Evolutionary conservation across 108 stramenopile species (phyloP), one percentile per base, ranked within the genome.

Genomic region (Fragilaria crotonensis): DNA sequence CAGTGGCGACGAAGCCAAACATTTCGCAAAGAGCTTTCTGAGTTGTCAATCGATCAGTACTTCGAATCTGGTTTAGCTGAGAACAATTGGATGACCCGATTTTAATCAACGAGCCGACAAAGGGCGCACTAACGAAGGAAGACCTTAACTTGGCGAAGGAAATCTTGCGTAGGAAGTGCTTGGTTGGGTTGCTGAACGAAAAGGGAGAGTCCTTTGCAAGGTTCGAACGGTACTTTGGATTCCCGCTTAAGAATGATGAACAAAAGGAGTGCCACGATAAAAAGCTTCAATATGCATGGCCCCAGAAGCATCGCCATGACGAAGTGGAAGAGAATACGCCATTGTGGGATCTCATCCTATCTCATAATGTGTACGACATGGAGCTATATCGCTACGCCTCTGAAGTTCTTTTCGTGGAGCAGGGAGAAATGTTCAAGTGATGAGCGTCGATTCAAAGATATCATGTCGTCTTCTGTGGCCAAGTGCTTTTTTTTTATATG

Each of bases 211-310:
- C 74, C 0, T 70, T 75, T 54, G 59, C 68, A 7, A 56, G 74
- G 28, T 54, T 75, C 18, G 57, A 66, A 30, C 60, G 51, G 31
- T 67, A 70, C 56, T 75, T 75, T 67, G 64, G 64, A 52, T 73
- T 62, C 64, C 62, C 25, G 45, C 45, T 60, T 5, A 54, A 62
- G 48, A 55, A 63, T 59, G 58, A 58, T 21, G 22, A 33, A 0
- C 64, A 66, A 33, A 29, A 64, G 50, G 72, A 70, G 0, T 77
- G 76, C 49, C 46, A 70, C 17, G 62, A 60, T 32, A 70, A 70
- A 50, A 73, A 66, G 48, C 19, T 70, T 31, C 63, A 73, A 54
- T 70, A 63, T 68, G 54, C 72, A 4, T 77, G 76, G 76, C 57
- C 76, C 1, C 67, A 68, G 69, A 73, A 70, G 56, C 68, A 77